A percentile compares a stretch with the other conserved stretches of the same genome.
Conservation (phyloP, 352 stramenopile genomes). For the Phytophthora lateralis region DNA sequence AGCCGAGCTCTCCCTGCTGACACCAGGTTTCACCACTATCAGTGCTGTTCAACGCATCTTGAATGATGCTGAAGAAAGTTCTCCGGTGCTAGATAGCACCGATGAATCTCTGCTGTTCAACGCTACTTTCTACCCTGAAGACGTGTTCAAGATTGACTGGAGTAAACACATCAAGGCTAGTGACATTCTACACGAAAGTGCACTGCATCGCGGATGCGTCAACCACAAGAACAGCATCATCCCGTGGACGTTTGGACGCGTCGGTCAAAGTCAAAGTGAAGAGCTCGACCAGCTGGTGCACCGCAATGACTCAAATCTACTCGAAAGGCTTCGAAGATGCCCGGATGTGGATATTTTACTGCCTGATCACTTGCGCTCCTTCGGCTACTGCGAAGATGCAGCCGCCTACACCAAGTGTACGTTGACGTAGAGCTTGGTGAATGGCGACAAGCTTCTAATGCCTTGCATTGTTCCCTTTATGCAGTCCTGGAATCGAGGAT, state of each 20-base stretch:
- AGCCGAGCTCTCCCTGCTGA: constrained; percentile 18
- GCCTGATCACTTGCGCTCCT: constrained; percentile 35
- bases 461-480: neutral
- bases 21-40: constrained; percentile 3
- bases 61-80: constrained; percentile 20
- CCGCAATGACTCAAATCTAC: constrained; percentile 36
- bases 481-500: constrained; percentile 42
- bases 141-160: constrained; percentile 40
- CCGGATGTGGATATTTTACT: constrained; percentile 61
- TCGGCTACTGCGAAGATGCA: constrained; percentile 70
- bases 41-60: constrained; percentile 20
- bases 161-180: constrained; percentile 22
- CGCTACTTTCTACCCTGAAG: constrained; percentile 45
- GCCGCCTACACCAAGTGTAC: constrained; percentile 65
- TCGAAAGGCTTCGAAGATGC: constrained; percentile 54
- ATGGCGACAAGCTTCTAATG: neutral
- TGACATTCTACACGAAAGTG: constrained; percentile 47
- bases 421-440: neutral
- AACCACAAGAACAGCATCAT: constrained; percentile 48
- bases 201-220: constrained; percentile 46
- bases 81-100: constrained; percentile 12
- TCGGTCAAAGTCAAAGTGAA: constrained; percentile 10
- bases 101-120: constrained; percentile 18
- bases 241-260: constrained; percentile 50
- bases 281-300: constrained; percentile 30